These are phyloP conservation scores for Metschnikowia koreensis DNA, from an alignment of 805 yeast genomes.

Conservation along the genomic window DNA sequence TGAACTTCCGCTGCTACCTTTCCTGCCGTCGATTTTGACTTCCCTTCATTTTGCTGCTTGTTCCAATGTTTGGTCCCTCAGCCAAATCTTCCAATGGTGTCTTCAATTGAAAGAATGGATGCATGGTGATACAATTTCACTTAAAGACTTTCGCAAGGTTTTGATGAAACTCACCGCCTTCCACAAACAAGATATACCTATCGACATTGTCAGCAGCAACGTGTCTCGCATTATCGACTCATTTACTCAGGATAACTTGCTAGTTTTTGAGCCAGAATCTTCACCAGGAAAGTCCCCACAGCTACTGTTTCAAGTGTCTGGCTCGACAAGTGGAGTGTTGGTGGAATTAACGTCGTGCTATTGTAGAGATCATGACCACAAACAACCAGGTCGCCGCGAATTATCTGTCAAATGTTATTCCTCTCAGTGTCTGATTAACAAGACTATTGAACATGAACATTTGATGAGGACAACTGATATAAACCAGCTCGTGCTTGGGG, in stretches of 20 bases:
- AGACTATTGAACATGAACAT: slow-evolving; percentile 16
- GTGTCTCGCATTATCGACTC: slow-evolving; percentile 49
- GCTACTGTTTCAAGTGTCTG: slow-evolving; percentile 12
- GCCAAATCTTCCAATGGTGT: slow-evolving; percentile 55
- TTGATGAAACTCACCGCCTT: slow-evolving; percentile 51
- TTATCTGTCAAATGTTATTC: slow-evolving; percentile 27
- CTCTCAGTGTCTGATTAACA: slow-evolving; percentile 32
- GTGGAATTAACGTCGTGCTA: slow-evolving; percentile 48
- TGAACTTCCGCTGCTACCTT: slow-evolving; percentile 56
- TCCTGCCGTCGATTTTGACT: slow-evolving; percentile 48
- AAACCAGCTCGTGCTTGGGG: slow-evolving; percentile 31
- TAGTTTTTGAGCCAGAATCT: background rate
- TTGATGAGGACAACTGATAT: slow-evolving; percentile 21
- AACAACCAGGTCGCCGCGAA: slow-evolving; percentile 1
- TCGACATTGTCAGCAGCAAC: slow-evolving; percentile 49
- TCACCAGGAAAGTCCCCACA: background rate
- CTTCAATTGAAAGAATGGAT: slow-evolving; percentile 51
- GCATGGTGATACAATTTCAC: slow-evolving; percentile 48
- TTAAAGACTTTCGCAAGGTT: slow-evolving; percentile 52
- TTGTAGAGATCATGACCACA: slow-evolving; percentile 25
- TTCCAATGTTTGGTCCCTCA: slow-evolving; percentile 44
- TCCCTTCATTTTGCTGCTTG: slow-evolving; percentile 51
- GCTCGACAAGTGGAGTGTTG: slow-evolving; percentile 39
- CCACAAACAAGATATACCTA: slow-evolving; percentile 48
- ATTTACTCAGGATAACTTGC: slow-evolving; percentile 40